phyloP scores from a whole-genome alignment of 176 grass and related monocot species.

The Ensete ventricosum region DNA sequence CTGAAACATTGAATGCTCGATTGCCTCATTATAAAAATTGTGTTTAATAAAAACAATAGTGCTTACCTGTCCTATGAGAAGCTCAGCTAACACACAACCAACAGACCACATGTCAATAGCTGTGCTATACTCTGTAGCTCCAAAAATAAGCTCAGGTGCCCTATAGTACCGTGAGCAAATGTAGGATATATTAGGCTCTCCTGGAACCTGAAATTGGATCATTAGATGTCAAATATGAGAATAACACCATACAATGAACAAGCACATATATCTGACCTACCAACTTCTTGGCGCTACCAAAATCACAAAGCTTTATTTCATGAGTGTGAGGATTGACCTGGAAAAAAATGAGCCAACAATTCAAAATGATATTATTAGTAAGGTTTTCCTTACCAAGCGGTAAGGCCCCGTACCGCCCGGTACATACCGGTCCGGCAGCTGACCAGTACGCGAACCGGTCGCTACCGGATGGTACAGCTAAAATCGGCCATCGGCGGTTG shows the following conservation, averaged over 20 bases:
- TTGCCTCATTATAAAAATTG: background rate
- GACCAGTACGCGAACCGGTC: too few relatives aligned
- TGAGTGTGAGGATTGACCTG: slow-evolving; percentile 88
- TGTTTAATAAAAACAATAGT: background rate
- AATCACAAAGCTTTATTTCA: slow-evolving; percentile 92
- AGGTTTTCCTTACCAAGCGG: too few relatives aligned
- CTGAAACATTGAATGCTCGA: too few relatives aligned
- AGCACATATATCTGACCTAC: slow-evolving; percentile 27
- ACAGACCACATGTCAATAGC: slow-evolving; percentile 99
- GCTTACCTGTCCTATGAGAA: slow-evolving; percentile 72
- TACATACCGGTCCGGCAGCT: too few relatives aligned
- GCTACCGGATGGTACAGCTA: too few relatives aligned
- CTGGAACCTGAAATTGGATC: slow-evolving; percentile 59
- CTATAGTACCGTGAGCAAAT: slow-evolving; percentile 98
- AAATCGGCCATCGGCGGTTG: too few relatives aligned
- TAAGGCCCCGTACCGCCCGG: too few relatives aligned
- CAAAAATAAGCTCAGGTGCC: slow-evolving; percentile 96
- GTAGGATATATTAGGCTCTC: slow-evolving; percentile 96
- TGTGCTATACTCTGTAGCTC: slow-evolving; percentile 83
- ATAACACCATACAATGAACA: slow-evolving; percentile 8
- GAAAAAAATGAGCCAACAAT: slow-evolving; percentile 20
- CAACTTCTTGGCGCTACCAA: slow-evolving; percentile 97
- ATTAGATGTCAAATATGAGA: slow-evolving; percentile 26
- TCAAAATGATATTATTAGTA: slow-evolving; percentile 8
- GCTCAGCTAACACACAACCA: slow-evolving; percentile 92